These are phyloP conservation scores for Colletotrichum kahawae DNA, from an alignment of 2,329 filamentous ascomycete species.

Conservation along the genomic window DNA sequence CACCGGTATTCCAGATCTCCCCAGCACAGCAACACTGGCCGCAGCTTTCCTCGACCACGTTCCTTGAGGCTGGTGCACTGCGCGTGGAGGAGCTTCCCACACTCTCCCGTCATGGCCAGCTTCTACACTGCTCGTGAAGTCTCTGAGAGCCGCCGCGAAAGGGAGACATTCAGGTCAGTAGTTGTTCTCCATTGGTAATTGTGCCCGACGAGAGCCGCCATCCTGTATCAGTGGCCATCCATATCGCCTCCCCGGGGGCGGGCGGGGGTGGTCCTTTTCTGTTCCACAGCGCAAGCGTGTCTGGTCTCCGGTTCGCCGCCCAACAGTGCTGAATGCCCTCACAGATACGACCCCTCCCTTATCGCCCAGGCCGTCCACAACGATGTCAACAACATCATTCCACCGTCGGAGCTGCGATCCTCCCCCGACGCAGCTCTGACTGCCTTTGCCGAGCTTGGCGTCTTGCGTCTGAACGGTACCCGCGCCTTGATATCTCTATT, in stretches of 20 bases:
- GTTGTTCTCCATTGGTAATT: no score
- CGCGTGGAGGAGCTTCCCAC: not conserved
- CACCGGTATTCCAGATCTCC: not conserved
- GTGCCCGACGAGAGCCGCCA: not conserved
- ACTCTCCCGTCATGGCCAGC: not conserved
- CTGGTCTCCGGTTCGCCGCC: not conserved
- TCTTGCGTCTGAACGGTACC: slow-evolving; percentile 38
- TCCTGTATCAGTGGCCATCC: no score
- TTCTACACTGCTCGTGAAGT: not conserved
- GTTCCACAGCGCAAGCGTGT: not conserved
- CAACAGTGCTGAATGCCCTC: not conserved
- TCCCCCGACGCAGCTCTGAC: slow-evolving; percentile 46
- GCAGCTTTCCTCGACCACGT: not conserved
- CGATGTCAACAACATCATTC: slow-evolving; percentile 20
- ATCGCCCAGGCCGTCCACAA: slow-evolving; percentile 23
- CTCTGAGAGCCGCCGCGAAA: not conserved
- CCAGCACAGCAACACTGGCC: not conserved
- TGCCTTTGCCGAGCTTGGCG: slow-evolving; percentile 54
- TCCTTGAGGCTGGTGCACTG: not conserved
- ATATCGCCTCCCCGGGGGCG: no score
- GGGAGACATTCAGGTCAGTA: not conserved
- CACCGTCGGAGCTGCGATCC: slow-evolving; percentile 27
- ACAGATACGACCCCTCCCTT: slow-evolving; percentile 16
- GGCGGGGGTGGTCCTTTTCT: not conserved
- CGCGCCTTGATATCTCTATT: slow-evolving; percentile 57